These are phyloP conservation scores for Ilyonectria destructans DNA, from an alignment of 2,329 filamentous ascomycete genomes.

Conservation along the genomic window DNA sequence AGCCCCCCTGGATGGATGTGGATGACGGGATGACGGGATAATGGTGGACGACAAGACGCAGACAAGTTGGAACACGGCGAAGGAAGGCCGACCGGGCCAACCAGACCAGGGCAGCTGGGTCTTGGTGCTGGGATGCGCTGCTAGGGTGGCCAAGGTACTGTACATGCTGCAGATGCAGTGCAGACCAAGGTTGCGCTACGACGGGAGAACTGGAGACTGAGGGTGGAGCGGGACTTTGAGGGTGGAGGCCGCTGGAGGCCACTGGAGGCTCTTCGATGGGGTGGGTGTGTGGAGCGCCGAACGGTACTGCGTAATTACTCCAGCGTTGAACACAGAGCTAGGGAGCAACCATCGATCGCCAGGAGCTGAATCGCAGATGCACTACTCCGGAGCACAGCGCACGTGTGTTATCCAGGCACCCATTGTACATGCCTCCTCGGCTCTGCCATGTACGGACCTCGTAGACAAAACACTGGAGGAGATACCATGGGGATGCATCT, in stretches of 20 bases:
- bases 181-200: constrained; percentile 2
- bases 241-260: constrained; percentile 11
- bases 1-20: constrained; percentile 40
- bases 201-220: constrained; percentile 4
- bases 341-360: constrained; percentile 5
- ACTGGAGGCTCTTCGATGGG: not conserved
- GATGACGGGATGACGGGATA: constrained; percentile 43
- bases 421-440: not conserved
- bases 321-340: constrained; percentile 17
- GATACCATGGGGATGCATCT: constrained; percentile 7
- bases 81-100: constrained; percentile 36
- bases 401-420: not conserved
- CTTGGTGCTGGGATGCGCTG: constrained; percentile 39
- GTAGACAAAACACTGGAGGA: not conserved
- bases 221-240: constrained; percentile 15
- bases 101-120: constrained; percentile 38
- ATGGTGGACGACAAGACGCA: constrained; percentile 35
- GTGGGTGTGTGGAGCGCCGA: constrained; percentile 20
- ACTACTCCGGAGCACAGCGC: not conserved
- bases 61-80: constrained; percentile 33
- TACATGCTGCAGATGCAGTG: constrained; percentile 20
- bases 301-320: constrained; percentile 33
- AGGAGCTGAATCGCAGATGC: not conserved
- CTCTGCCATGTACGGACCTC: not conserved
- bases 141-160: constrained; percentile 35